A percentile compares a stretch with the other conserved stretches of the same genome.
Conservation (phyloP, 2,329 filamentous ascomycete genomes). For the Aspergillus sp. region DNA sequence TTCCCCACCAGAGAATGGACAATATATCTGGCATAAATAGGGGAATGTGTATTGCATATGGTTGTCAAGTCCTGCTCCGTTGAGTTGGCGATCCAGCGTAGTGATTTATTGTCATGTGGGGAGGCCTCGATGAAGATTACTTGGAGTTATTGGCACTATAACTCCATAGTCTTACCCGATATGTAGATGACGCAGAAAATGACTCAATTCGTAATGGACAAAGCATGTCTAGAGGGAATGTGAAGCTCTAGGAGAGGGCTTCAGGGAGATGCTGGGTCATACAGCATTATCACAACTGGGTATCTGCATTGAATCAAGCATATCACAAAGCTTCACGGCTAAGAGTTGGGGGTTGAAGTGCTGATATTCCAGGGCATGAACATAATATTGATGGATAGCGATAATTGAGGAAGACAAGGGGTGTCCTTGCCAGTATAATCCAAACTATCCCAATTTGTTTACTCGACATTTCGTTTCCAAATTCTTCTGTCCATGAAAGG, state of each 20-base stretch:
- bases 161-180: constrained; percentile 4
- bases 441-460: neutral
- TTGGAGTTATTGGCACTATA: neutral
- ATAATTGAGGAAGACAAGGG: neutral
- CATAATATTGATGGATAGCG: neutral
- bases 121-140: neutral
- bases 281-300: constrained; percentile 16
- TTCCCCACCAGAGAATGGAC: neutral
- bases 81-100: neutral
- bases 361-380: neutral
- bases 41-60: neutral
- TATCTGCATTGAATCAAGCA: constrained; percentile 8
- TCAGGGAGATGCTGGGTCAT: constrained; percentile 10
- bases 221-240: neutral
- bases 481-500: neutral
- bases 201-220: neutral
- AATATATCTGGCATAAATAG: neutral
- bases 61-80: neutral
- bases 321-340: constrained; percentile 3
- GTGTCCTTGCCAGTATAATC: neutral
- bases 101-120: neutral
- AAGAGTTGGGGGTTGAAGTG: neutral
- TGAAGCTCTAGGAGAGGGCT: neutral
- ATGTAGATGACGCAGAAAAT: neutral
- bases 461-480: neutral